Conservation (phyloP, 1,284 basidiomycete genomes). For the Prillingera fragicola region DNA sequence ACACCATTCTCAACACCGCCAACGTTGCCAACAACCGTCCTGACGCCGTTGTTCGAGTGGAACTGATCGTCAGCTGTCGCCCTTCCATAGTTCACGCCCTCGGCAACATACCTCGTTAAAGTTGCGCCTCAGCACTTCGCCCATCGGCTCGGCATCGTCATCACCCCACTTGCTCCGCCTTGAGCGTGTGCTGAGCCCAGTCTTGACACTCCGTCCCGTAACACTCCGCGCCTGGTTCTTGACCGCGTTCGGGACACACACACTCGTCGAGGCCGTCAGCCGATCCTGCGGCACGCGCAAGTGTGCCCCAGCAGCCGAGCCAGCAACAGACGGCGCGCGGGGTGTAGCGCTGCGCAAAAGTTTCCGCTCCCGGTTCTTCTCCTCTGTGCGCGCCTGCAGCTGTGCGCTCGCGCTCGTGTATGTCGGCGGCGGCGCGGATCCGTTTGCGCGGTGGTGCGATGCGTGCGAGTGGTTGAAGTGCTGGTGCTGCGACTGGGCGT, state of each 20-base stretch:
- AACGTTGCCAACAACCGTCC: conserved; percentile 85
- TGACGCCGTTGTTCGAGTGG: conserved; percentile 83
- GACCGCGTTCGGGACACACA: conserved; percentile 10
- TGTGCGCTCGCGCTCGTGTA: conserved; percentile 5
- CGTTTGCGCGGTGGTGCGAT: not conserved
- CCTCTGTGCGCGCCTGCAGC: conserved; percentile 2
- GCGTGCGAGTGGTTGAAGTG: conserved; percentile 1
- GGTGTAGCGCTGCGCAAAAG: no score
- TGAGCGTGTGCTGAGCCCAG: conserved; percentile 22
- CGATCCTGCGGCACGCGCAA: no score
- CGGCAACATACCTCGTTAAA: conserved; percentile 34
- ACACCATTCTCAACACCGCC: conserved; percentile 80
- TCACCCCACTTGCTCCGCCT: conserved; percentile 40
- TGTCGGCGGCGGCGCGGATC: conserved; percentile 7
- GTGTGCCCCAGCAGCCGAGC: not conserved
- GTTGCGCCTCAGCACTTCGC: conserved; percentile 32
- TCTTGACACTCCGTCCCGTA: conserved; percentile 16
- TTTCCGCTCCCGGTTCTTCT: not conserved
- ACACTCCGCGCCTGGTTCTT: conserved; percentile 13
- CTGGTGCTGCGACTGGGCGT: conserved; percentile 11
- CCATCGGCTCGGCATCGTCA: conserved; percentile 41
- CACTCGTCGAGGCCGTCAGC: conserved; percentile 7
- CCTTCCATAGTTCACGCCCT: not conserved
- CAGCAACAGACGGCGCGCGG: not conserved
- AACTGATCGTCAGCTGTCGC: conserved; percentile 50